Conservation (phyloP, 2,329 filamentous ascomycete genomes). For the Cadophora sp. region DNA sequence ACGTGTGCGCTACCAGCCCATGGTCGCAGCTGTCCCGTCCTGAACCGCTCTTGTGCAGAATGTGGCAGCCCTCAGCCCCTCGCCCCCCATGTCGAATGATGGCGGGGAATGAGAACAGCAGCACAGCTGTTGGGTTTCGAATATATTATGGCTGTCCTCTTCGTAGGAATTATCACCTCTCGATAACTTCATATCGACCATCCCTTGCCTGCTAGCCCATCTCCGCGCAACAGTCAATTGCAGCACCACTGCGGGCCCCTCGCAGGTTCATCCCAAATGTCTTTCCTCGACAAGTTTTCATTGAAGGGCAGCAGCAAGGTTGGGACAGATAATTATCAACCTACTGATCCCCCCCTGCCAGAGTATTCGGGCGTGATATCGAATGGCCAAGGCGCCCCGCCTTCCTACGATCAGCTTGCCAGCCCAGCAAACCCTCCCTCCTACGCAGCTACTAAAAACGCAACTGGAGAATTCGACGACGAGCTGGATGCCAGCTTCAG, state of each 20-base stretch:
- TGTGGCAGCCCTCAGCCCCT: slow-evolving; percentile 1
- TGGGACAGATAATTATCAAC: slow-evolving; percentile 14
- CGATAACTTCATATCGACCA: neutral
- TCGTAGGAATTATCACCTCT: neutral
- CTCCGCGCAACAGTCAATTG: neutral
- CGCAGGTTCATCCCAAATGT: slow-evolving; percentile 18
- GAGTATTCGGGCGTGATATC: slow-evolving; percentile 4
- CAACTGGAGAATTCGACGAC: slow-evolving; percentile 20
- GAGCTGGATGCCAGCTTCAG: slow-evolving; percentile 47
- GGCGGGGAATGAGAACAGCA: slow-evolving; percentile 8
- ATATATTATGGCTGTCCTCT: neutral
- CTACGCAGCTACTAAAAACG: slow-evolving; percentile 29
- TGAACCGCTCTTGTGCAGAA: neutral
- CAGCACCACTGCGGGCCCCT: too few relatives aligned
- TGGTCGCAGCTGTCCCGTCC: slow-evolving; percentile 2
- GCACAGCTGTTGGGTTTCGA: neutral
- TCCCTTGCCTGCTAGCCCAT: neutral
- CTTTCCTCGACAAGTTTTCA: slow-evolving; percentile 31
- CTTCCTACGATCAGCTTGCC: slow-evolving; percentile 4
- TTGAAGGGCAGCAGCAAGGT: slow-evolving; percentile 24
- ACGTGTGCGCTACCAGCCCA: slow-evolving; percentile 13
- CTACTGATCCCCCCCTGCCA: slow-evolving; percentile 6
- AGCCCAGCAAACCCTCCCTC: slow-evolving; percentile 27
- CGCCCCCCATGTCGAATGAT: neutral
- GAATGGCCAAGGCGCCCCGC: slow-evolving; percentile 15